Conservation (phyloP, 2,329 filamentous ascomycete genomes). For the Penicillium digitatum region DNA sequence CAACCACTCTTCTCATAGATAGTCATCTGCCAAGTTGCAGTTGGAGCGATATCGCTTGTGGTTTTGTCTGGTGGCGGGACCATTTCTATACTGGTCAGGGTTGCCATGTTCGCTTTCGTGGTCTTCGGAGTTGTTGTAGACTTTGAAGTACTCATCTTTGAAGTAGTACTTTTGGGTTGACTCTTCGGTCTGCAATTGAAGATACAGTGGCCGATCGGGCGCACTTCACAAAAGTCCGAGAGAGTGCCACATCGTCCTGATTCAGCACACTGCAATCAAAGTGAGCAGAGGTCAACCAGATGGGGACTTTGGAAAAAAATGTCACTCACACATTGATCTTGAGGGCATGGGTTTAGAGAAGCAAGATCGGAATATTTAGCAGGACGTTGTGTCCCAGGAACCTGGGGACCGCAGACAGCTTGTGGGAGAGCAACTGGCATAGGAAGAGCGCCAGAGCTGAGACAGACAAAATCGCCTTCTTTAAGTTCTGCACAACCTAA, state of each 20-base stretch:
- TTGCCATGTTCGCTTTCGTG: not conserved
- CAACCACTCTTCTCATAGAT: not conserved
- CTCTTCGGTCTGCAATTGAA: not conserved
- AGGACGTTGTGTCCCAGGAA: conserved; percentile 38
- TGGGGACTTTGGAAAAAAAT: not conserved
- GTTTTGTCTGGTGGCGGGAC: not conserved
- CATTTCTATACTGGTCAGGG: not conserved
- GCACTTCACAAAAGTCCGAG: not conserved
- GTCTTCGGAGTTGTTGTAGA: not conserved
- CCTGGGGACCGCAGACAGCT: conserved; percentile 47
- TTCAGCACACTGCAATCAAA: not conserved
- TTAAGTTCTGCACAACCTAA: conserved; percentile 36
- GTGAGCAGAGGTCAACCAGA: not conserved
- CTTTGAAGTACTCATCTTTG: not conserved
- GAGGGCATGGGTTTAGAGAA: conserved; percentile 15
- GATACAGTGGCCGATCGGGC: not conserved
- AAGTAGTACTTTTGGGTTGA: not conserved
- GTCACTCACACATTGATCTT: conserved; percentile 12
- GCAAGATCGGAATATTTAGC: conserved; percentile 25
- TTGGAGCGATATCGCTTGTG: not conserved
- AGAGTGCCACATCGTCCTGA: not conserved
- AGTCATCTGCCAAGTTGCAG: not conserved
- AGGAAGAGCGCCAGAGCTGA: conserved; percentile 41
- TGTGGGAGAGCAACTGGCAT: conserved; percentile 40
- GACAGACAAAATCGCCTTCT: conserved; percentile 36